phyloP scores from a whole-genome alignment of 495 filamentous ascomycete species.

The Talaromyces trachyspermus region DNA sequence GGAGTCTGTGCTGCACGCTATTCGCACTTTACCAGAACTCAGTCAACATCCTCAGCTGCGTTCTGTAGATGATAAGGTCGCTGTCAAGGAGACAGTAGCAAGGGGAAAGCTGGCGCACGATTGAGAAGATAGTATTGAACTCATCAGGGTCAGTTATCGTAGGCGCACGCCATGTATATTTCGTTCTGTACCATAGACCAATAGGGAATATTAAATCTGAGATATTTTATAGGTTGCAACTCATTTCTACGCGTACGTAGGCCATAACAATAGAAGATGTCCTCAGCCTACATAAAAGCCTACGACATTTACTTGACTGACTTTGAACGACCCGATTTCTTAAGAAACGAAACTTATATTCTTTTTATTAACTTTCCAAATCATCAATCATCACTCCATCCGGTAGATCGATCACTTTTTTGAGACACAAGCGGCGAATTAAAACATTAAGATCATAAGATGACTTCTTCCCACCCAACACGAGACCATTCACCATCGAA shows the following conservation, averaged over 20 bases:
- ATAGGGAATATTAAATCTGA: not conserved
- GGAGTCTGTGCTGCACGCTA: constrained; percentile 25
- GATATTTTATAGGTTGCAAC: too few relatives aligned
- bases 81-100: constrained; percentile 7
- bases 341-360: not conserved
- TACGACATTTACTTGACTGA: too few relatives aligned
- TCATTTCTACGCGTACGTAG: too few relatives aligned
- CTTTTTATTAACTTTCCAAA: not conserved
- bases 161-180: constrained; percentile 2
- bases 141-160: not conserved
- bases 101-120: not conserved
- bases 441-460: not conserved
- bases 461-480: constrained; percentile 1
- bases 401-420: not conserved
- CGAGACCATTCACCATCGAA: not conserved
- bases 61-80: constrained; percentile 22
- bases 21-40: constrained; percentile 25
- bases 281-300: too few relatives aligned
- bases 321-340: too few relatives aligned
- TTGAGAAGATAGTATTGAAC: not conserved
- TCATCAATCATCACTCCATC: not conserved
- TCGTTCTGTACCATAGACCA: constrained; percentile 8
- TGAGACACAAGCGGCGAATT: not conserved
- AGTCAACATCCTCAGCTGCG: constrained; percentile 16
- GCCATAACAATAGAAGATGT: too few relatives aligned